phyloP scores from a whole-genome alignment of 1,284 basidiomycete genomes.

The Cutaneotrichosporon dermatis region DNA sequence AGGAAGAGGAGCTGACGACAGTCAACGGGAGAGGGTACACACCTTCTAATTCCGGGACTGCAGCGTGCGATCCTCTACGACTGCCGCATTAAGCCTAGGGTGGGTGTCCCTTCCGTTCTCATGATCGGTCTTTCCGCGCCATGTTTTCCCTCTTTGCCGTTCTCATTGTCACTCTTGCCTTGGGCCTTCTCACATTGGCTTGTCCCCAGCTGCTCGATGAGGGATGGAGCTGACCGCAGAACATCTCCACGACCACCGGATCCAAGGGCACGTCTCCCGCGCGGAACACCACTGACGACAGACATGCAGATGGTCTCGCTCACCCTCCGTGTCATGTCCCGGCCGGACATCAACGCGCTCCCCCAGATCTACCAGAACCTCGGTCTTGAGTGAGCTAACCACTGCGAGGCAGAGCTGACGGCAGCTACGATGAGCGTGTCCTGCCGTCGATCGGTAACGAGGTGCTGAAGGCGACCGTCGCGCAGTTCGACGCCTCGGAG shows the following conservation, averaged over 20 bases:
- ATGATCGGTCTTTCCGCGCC: background rate
- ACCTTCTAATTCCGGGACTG: constrained; percentile 79
- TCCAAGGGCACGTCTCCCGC: constrained; percentile 49
- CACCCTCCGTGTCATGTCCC: constrained; percentile 89
- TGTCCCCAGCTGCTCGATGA: no score
- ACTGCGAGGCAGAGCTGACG: constrained; percentile 52
- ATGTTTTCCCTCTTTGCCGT: no score
- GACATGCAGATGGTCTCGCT: constrained; percentile 64
- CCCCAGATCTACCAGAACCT: constrained; percentile 92
- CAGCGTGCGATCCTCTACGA: constrained; percentile 96
- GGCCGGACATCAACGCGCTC: constrained; percentile 84
- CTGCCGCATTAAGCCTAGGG: constrained; percentile 97
- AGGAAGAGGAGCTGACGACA: constrained; percentile 36
- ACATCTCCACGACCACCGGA: constrained; percentile 9
- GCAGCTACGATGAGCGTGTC: constrained; percentile 96
- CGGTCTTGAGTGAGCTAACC: constrained; percentile 62
- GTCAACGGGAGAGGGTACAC: constrained; percentile 91
- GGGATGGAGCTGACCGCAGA: background rate
- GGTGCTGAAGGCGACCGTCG: constrained; percentile 95
- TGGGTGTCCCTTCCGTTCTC: constrained; percentile 38
- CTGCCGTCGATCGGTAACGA: constrained; percentile 94
- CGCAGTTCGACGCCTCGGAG: constrained; percentile 96
- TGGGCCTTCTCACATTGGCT: no score
- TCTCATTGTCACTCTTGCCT: no score
- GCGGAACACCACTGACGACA: constrained; percentile 51